phyloP scores from a whole-genome alignment of 495 filamentous ascomycete species.

The Xylaria nigripes region DNA sequence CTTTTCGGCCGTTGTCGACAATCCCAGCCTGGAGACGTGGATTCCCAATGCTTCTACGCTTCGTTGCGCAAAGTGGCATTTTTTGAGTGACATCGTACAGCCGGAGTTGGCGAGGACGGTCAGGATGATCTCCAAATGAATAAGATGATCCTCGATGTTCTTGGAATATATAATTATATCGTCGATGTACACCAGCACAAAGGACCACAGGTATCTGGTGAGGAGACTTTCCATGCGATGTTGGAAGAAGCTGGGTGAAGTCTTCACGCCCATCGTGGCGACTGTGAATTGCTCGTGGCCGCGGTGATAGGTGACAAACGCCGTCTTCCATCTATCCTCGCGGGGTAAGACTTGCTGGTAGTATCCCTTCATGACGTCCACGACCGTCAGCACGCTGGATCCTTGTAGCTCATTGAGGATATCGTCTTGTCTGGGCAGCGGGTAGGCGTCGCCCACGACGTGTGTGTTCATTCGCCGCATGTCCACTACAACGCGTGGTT shows the following conservation, averaged over 20 bases:
- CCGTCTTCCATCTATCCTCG: slow-evolving; percentile 10
- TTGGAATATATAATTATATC: slow-evolving; percentile 12
- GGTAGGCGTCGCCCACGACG: slow-evolving; percentile 5
- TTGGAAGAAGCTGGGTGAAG: slow-evolving; percentile 11
- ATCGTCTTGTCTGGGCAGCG: not conserved
- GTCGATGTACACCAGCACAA: not conserved
- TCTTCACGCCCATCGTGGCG: slow-evolving; percentile 9
- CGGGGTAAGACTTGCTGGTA: slow-evolving; percentile 3
- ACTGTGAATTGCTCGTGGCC: slow-evolving; percentile 13
- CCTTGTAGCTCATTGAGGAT: not conserved
- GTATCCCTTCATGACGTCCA: slow-evolving; percentile 13
- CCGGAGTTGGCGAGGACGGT: slow-evolving; percentile 1
- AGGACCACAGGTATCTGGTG: not conserved
- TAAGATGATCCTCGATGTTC: not conserved
- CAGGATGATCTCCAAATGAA: not conserved
- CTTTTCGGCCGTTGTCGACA: slow-evolving; percentile 3
- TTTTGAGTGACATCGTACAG: slow-evolving; percentile 2
- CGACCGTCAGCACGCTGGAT: not conserved
- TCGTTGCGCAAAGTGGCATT: slow-evolving; percentile 11
- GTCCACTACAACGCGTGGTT: slow-evolving; percentile 11
- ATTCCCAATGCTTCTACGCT: slow-evolving; percentile 4
- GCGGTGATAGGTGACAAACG: slow-evolving; percentile 9
- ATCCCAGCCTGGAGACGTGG: not conserved
- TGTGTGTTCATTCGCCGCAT: slow-evolving; percentile 8
- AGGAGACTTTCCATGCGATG: slow-evolving; percentile 10